phyloP scores from a whole-genome alignment of 2,329 filamentous ascomycete genomes.

The Macrophomina pseudophaseolina region DNA sequence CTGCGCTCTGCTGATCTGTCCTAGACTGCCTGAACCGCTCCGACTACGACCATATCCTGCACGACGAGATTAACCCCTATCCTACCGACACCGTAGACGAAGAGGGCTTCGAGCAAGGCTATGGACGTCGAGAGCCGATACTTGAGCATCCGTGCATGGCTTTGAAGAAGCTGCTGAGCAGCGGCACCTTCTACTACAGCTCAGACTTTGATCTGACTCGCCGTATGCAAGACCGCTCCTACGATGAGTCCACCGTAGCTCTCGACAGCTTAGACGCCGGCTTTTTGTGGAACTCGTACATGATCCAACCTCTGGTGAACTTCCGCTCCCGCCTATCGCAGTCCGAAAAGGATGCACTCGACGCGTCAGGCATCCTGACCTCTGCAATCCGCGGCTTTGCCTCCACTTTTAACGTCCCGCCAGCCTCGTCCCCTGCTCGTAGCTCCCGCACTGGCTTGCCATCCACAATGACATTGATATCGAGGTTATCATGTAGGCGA shows the following conservation, averaged over 20 bases:
- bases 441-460: slow-evolving; percentile 72
- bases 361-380: slow-evolving; percentile 84
- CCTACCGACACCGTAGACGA: slow-evolving; percentile 58
- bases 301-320: slow-evolving; percentile 90
- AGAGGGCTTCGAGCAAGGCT: slow-evolving; percentile 59
- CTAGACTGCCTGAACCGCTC: slow-evolving; percentile 83
- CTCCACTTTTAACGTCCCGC: slow-evolving; percentile 82
- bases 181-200: slow-evolving; percentile 97
- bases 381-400: slow-evolving; percentile 95
- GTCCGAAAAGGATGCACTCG: slow-evolving; percentile 77
- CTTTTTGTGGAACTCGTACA: slow-evolving; percentile 97
- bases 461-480: slow-evolving; percentile 86
- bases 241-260: slow-evolving; percentile 79
- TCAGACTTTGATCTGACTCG: slow-evolving; percentile 98
- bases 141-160: slow-evolving; percentile 89
- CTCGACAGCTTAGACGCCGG: slow-evolving; percentile 91
- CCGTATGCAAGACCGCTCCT: slow-evolving; percentile 82
- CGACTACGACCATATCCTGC: slow-evolving; percentile 79
- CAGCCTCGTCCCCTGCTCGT: slow-evolving; percentile 73
- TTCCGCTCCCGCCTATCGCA: slow-evolving; percentile 82
- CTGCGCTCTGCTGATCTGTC: neutral
- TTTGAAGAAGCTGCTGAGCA: slow-evolving; percentile 87
- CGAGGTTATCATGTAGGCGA: slow-evolving; percentile 84
- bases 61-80: slow-evolving; percentile 62
- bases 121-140: slow-evolving; percentile 67